Conservation (phyloP, 2,329 filamentous ascomycete species). For the Ceratocystis diversiconidia region DNA sequence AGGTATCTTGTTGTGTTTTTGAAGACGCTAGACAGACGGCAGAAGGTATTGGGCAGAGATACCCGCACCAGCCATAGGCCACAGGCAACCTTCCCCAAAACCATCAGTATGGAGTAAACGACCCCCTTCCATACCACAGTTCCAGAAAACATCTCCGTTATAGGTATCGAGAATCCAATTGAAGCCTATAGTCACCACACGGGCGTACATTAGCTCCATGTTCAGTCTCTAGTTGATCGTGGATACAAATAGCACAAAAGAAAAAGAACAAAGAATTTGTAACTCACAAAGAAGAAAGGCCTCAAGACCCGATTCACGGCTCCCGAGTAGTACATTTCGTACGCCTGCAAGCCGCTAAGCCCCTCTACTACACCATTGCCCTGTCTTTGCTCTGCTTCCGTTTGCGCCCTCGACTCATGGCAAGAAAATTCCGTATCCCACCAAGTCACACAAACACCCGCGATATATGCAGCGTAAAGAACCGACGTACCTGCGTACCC, state of each 20-base stretch:
- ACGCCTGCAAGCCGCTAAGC: neutral
- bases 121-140: constrained; percentile 56
- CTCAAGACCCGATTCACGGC: constrained; percentile 2
- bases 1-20: neutral
- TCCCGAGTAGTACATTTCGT: neutral
- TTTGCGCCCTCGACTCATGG: neutral
- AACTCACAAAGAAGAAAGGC: constrained; percentile 14
- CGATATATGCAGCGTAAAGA: constrained; percentile 48
- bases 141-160: constrained; percentile 51
- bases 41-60: neutral
- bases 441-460: constrained; percentile 46
- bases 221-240: neutral
- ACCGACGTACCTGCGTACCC: constrained; percentile 49
- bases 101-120: constrained; percentile 59
- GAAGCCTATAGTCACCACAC: neutral
- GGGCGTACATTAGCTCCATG: neutral
- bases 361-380: neutral
- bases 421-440: constrained; percentile 31
- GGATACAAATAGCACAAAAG: neutral
- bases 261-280: neutral
- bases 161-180: constrained; percentile 38
- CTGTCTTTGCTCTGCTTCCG: neutral
- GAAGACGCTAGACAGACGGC: neutral
- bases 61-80: constrained; percentile 40
- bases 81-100: constrained; percentile 44